phyloP scores from a whole-genome alignment of 83 land plant species.

The Thuja plicata region DNA sequence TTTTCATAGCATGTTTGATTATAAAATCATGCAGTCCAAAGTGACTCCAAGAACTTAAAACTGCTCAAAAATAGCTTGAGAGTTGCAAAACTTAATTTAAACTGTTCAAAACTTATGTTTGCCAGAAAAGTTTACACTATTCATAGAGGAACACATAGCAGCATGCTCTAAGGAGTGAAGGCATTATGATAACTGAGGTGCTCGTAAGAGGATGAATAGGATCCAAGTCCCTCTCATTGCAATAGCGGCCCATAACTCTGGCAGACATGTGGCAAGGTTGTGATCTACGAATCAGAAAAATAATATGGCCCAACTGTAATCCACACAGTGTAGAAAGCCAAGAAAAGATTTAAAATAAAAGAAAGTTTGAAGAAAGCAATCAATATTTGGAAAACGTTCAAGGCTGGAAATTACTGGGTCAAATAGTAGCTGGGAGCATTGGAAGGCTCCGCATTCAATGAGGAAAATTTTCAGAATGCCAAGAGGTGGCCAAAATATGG shows the following conservation, averaged over 20 bases:
- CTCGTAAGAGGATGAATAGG: too few species aligned
- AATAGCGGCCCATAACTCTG: too few species aligned
- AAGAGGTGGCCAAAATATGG: not conserved
- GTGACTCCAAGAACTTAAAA: not conserved
- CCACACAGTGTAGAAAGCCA: too few species aligned
- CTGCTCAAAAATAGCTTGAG: not conserved
- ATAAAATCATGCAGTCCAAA: not conserved
- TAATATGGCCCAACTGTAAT: too few species aligned
- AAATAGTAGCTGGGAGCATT: not conserved
- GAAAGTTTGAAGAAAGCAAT: too few species aligned
- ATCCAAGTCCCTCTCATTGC: too few species aligned
- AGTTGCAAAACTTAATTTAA: too few species aligned
- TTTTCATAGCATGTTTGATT: not conserved
- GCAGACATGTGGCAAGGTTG: too few species aligned
- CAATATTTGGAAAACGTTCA: too few species aligned
- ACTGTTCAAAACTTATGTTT: not conserved
- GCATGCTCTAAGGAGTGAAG: not conserved
- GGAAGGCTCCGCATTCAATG: not conserved
- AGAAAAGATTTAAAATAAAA: too few species aligned
- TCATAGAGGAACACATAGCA: not conserved
- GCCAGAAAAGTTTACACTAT: too few species aligned
- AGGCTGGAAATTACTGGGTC: not conserved
- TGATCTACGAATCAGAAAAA: too few species aligned
- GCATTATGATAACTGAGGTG: not conserved
- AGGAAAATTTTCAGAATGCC: not conserved